Percentiles rank a stretch among this genome's conserved stretches.
Evolutionary conservation across 1,139 yeast genomes (phyloP).

Genomic region (Debaryomyces fabryi): DNA sequence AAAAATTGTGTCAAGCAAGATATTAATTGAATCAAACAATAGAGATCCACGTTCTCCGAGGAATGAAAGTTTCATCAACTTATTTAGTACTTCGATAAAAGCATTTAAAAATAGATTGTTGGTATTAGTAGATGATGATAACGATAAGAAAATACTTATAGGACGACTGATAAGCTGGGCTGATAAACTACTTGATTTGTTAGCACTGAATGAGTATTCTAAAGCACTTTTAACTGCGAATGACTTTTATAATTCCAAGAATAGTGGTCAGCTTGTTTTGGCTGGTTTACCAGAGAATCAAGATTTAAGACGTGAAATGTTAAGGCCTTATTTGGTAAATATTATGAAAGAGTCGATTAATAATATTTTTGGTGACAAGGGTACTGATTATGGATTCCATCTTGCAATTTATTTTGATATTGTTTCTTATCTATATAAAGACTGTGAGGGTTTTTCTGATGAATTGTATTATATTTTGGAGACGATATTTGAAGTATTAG

Average conservation of each 20-base stretch:
- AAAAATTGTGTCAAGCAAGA: not conserved
- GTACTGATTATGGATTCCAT: constrained; percentile 13
- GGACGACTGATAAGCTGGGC: constrained; percentile 78
- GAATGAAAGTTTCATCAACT: not conserved
- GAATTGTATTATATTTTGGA: constrained; percentile 51
- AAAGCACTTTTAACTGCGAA: constrained; percentile 60
- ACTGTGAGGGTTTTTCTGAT: constrained; percentile 9
- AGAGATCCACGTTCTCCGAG: not conserved
- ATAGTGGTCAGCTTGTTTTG: constrained; percentile 49
- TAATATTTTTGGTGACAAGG: constrained; percentile 34
- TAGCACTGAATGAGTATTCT: constrained; percentile 52
- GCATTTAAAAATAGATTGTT: constrained; percentile 31
- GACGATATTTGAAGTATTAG: constrained; percentile 51
- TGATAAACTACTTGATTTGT: constrained; percentile 53
- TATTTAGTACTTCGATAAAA: constrained; percentile 20
- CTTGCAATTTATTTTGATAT: constrained; percentile 28
- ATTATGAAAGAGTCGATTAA: constrained; percentile 56
- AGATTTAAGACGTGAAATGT: constrained; percentile 46
- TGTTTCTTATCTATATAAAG: constrained; percentile 22
- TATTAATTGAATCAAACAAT: not conserved
- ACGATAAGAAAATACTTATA: constrained; percentile 38
- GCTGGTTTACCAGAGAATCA: constrained; percentile 57
- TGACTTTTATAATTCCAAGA: constrained; percentile 48
- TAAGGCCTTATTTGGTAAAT: constrained; percentile 58
- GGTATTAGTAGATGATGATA: constrained; percentile 18